phyloP scores from a whole-genome alignment of 2,329 filamentous ascomycete species.

The Colletotrichum sp. region DNA sequence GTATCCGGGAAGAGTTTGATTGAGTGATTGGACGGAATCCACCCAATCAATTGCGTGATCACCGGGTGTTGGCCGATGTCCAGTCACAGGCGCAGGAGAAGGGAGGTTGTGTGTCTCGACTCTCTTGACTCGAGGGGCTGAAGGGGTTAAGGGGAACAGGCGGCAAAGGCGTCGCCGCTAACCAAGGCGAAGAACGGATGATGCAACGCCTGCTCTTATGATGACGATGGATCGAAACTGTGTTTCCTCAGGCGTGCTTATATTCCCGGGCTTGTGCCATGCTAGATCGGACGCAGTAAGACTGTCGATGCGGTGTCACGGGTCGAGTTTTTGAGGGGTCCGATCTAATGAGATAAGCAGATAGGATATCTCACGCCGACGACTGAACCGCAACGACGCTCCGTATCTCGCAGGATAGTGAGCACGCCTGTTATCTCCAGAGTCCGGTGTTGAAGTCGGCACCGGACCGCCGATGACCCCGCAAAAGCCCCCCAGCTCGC shows the following conservation, averaged over 20 bases:
- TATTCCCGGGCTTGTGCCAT: background rate
- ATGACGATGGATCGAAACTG: background rate
- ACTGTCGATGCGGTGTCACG: constrained; percentile 11
- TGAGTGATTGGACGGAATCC: background rate
- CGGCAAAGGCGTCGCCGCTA: background rate
- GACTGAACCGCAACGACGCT: background rate
- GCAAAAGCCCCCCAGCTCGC: background rate
- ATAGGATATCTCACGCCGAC: background rate
- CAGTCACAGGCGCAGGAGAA: background rate
- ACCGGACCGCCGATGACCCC: constrained; percentile 14
- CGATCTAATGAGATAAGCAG: background rate
- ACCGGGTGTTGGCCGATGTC: constrained; percentile 9
- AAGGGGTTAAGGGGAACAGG: background rate
- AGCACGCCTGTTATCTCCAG: background rate
- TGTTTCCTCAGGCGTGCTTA: background rate
- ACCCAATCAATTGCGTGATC: constrained; percentile 20
- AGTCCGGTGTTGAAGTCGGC: constrained; percentile 2
- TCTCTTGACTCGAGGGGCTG: background rate
- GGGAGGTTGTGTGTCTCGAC: background rate
- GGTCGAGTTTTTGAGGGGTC: background rate
- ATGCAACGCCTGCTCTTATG: background rate
- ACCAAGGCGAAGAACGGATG: background rate
- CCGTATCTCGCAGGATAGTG: background rate
- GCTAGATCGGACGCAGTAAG: background rate
- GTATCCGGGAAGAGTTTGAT: background rate